Base-by-base conservation (phyloP, 2,329 filamentous ascomycete genomes). In the Phoma sp. region DNA sequence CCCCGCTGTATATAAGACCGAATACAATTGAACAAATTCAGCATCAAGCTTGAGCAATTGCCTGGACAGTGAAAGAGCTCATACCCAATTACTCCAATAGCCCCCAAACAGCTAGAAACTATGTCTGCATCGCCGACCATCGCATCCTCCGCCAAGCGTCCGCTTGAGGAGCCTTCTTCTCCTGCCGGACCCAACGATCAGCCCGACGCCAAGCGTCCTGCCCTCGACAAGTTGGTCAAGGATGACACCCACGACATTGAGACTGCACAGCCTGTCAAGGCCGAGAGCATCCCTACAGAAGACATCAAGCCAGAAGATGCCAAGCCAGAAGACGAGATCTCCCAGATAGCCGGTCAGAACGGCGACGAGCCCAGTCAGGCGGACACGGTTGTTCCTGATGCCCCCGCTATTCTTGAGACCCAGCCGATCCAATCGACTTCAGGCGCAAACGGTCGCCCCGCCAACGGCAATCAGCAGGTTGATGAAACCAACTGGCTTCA, bases 401-500 rank as follows among this genome's bases (percentile, higher is more conserved):
- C 83, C 37, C 55, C 70, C 30, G 59, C 62, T 44, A 68, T 76
- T 30, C 66, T 79, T 40, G 83, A 85, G 52, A 82, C 82, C 14
- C 84, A 87, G 65, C 82, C 83, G 24, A 83, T 85, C 58, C 80
- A 84, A 65, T 83, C 82, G 22, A 84, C 82, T 40, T 78, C 82
- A 55, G 79, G 80, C 33, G 77, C 77, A 54, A 82, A 80, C 59
- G 83, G 84, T 55, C 78, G 79, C 37, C 72, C 78, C 44, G 73
- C 74, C 69, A 64, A 78, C 70, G 66, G 80, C 59, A 71, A 68
- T 74, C 80, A 74, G 76, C 82, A 80, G 71, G 86, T 95, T 67
- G 95, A 99, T 71, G 95, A 99, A 80, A 92, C 90, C 42, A 88
- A 88, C 41, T 99, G 95, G 93, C 93, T 99, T 65, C 95, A 99